These are phyloP conservation scores for Mycena venus DNA, from an alignment of 768 basidiomycete genomes.

Conservation along the genomic window DNA sequence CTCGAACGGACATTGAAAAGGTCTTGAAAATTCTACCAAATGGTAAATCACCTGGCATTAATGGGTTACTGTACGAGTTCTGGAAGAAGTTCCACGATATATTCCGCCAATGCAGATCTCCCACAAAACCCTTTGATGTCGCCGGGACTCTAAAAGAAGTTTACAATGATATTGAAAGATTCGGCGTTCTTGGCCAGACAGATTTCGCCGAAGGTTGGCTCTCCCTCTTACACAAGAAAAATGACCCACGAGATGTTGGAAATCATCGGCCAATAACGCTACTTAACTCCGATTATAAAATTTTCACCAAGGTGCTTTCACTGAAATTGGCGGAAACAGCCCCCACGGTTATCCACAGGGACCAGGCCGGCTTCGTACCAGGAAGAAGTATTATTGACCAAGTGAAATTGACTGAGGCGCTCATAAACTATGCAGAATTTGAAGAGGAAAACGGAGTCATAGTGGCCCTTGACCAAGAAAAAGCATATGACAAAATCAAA, in stretches of 20 bases:
- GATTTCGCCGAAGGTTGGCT: conserved; percentile 6
- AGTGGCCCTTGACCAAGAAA: no score
- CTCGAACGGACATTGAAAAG: no score
- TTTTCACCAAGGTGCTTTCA: conserved; percentile 39
- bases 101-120: background rate
- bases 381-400: conserved; percentile 36
- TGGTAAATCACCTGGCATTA: no score
- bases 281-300: conserved; percentile 46
- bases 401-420: conserved; percentile 23
- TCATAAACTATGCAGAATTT: conserved; percentile 16
- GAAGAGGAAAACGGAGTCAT: conserved; percentile 23
- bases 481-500: no score
- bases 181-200: background rate
- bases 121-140: background rate
- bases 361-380: conserved; percentile 42
- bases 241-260: no score
- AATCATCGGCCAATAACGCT: conserved; percentile 9
- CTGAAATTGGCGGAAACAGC: conserved; percentile 21
- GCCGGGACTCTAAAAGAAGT: background rate
- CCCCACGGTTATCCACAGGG: conserved; percentile 18
- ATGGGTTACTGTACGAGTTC: no score
- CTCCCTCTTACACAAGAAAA: background rate
- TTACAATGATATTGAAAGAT: conserved; percentile 2
- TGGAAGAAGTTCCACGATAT: no score
- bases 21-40: no score